Percentiles rank a stretch among this genome's conserved stretches.
These are phyloP conservation scores for Arthroderma sp. DNA, from an alignment of 2,329 filamentous ascomycete genomes.

Conservation along the genomic window DNA sequence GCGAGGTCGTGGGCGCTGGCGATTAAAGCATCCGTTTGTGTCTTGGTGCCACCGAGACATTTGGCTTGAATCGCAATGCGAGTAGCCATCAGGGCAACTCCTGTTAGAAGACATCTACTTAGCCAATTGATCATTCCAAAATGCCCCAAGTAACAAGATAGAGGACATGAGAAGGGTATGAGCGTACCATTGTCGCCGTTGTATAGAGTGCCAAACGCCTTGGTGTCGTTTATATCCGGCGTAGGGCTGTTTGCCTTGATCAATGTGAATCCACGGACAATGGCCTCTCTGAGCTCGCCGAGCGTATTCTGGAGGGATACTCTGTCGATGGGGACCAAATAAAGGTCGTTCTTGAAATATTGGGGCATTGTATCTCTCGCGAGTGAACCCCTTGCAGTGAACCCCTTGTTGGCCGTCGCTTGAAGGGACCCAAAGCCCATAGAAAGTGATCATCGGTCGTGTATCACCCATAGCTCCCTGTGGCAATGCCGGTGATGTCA, in stretches of 20 bases:
- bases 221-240: constrained; percentile 17
- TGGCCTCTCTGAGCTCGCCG: constrained; percentile 21
- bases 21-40: constrained; percentile 8
- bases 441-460: neutral
- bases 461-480: neutral
- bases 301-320: constrained; percentile 16
- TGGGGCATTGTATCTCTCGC: constrained; percentile 14
- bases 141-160: neutral
- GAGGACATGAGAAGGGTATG: neutral
- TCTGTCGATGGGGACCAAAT: constrained; percentile 15
- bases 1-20: constrained; percentile 21
- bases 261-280: constrained; percentile 20
- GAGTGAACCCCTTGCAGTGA: neutral
- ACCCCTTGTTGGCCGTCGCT: neutral
- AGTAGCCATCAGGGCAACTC: constrained; percentile 27
- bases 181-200: constrained; percentile 23
- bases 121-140: neutral
- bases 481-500: neutral
- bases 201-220: constrained; percentile 22
- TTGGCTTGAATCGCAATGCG: constrained; percentile 28
- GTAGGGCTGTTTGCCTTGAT: constrained; percentile 19
- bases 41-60: constrained; percentile 14
- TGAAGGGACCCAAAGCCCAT: neutral
- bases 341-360: constrained; percentile 21
- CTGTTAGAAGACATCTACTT: constrained; percentile 14